Conservation (phyloP, 768 basidiomycete genomes). For the Coprinopsis cinerea region DNA sequence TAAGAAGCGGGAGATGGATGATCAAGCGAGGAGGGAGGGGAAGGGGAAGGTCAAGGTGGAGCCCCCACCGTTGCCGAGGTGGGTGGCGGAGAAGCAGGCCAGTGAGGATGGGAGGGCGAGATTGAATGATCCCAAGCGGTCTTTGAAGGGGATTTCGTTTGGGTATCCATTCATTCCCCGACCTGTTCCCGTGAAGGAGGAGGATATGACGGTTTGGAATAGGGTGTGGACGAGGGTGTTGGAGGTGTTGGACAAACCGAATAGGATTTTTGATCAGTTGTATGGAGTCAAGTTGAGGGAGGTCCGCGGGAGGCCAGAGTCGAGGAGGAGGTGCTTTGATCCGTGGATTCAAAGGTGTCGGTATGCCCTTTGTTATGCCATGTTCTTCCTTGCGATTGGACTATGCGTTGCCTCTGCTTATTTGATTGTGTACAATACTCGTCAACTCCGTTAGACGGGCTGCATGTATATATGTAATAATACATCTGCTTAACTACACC, state of each 20-base stretch:
- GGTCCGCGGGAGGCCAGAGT: slow-evolving; percentile 39
- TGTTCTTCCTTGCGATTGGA: slow-evolving; percentile 38
- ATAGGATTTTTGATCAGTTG: slow-evolving; percentile 36
- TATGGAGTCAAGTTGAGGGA: slow-evolving; percentile 39
- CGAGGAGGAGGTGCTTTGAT: slow-evolving; percentile 46
- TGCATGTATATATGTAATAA: not conserved
- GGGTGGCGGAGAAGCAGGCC: slow-evolving; percentile 39
- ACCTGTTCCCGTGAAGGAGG: slow-evolving; percentile 22
- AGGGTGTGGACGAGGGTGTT: slow-evolving; percentile 15
- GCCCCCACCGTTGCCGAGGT: slow-evolving; percentile 31
- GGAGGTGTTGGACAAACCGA: slow-evolving; percentile 37
- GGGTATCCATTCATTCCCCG: slow-evolving; percentile 60
- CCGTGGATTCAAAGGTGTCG: slow-evolving; percentile 52
- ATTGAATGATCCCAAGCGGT: slow-evolving; percentile 39
- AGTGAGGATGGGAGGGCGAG: slow-evolving; percentile 37
- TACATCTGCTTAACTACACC: not conserved
- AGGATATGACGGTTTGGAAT: slow-evolving; percentile 8
- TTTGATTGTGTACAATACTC: slow-evolving; percentile 39
- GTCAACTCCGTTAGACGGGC: slow-evolving; percentile 20
- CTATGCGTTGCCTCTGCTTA: slow-evolving; percentile 33
- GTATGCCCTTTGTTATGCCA: slow-evolving; percentile 50
- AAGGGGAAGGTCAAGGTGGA: slow-evolving; percentile 23
- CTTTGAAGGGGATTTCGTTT: slow-evolving; percentile 40
- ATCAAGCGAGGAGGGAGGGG: slow-evolving; percentile 17
- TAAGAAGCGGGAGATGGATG: slow-evolving; percentile 12